Evolutionary conservation across 805 yeast species (phyloP), one percentile per base, ranked within the genome.

Genomic region (Hanseniaspora meyeri): DNA sequence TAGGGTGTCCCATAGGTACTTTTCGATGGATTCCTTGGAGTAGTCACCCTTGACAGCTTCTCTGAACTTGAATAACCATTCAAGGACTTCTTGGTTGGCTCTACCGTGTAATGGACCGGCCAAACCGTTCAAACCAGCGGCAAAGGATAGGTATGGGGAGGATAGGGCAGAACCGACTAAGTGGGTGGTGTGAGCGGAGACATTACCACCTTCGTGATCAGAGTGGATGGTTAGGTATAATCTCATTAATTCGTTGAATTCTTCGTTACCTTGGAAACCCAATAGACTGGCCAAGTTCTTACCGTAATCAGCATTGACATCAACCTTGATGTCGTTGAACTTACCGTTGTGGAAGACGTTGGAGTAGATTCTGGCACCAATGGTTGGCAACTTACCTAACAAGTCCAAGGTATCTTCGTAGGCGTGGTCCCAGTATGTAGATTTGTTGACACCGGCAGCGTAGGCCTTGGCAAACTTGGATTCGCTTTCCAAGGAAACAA

Each of bases 151-250:
- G 77, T 74, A 85, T 65, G 93, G 91, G 47, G 87, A 82, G 34
- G 87, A 79, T 61, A 85, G 75, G 45, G 93, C 90, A 11, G 90
- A 83, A 64, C 93, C 93, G 60, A 85, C 93, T 68, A 85, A 74
- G 72, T 85, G 91, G 58, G 93, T 85, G 62, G 93, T 81, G 74
- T 85, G 93, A 50, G 93, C 93, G 60, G 88, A 82, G 59, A 85
- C 93, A 68, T 85, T 85, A 71, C 93, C 93, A 74, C 93, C 95
- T 76, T 85, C 95, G 74, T 85, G 95, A 70, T 85, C 95, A 57
- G 88, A 79, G 76, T 85, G 95, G 68, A 85, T 81, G 60, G 91
- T 81, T 66, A 85, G 71, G 77, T 85, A 85, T 63, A 86, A 75
- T 74, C 95, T 81, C 81, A 85, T 80, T 65, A 86, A 77, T 70